A percentile compares a stretch with the other conserved stretches of the same genome.
Conservation (phyloP, 2,329 filamentous ascomycete species). For the Colletotrichum sp. region DNA sequence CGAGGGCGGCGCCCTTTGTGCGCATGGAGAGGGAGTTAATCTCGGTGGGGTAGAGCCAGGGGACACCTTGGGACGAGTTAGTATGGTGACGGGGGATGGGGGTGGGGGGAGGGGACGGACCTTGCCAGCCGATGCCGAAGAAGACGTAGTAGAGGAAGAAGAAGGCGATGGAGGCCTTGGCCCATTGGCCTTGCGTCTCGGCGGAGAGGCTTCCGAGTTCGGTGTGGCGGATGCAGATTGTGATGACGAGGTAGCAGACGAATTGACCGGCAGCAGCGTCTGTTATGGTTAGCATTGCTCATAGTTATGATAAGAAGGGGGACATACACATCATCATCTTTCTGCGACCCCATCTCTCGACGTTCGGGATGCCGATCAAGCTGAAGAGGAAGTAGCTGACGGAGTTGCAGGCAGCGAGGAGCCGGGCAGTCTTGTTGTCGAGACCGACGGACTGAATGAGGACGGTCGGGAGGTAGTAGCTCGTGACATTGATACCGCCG, state of each 20-base stretch:
- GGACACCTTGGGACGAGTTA: conserved; percentile 19
- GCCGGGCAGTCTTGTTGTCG: conserved; percentile 50
- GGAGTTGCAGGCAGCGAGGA: conserved; percentile 55
- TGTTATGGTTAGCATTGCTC: neutral
- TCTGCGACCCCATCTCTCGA: conserved; percentile 52
- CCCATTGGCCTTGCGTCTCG: conserved; percentile 9
- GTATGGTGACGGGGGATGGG: neutral
- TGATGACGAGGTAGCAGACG: conserved; percentile 57
- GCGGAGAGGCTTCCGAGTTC: conserved; percentile 26
- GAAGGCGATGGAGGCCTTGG: conserved; percentile 25
- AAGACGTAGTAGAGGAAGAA: conserved; percentile 27
- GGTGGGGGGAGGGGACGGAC: neutral
- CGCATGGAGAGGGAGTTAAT: conserved; percentile 38
- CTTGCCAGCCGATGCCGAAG: conserved; percentile 23
- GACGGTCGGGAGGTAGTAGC: conserved; percentile 46
- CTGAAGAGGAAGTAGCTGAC: conserved; percentile 34
- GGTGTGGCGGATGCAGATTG: conserved; percentile 50
- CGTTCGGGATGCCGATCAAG: conserved; percentile 29
- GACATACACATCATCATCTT: conserved; percentile 59
- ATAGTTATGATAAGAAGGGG: accelerated
- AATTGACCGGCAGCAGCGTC: conserved; percentile 54
- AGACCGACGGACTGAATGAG: conserved; percentile 58
- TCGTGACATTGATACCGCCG: conserved; percentile 32
- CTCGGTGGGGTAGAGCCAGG: conserved; percentile 37
- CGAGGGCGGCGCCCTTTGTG: conserved; percentile 28